Percentiles rank a stretch among this genome's conserved stretches.
Conservation (phyloP, 345 rosid species). For the Populus davidiana region DNA sequence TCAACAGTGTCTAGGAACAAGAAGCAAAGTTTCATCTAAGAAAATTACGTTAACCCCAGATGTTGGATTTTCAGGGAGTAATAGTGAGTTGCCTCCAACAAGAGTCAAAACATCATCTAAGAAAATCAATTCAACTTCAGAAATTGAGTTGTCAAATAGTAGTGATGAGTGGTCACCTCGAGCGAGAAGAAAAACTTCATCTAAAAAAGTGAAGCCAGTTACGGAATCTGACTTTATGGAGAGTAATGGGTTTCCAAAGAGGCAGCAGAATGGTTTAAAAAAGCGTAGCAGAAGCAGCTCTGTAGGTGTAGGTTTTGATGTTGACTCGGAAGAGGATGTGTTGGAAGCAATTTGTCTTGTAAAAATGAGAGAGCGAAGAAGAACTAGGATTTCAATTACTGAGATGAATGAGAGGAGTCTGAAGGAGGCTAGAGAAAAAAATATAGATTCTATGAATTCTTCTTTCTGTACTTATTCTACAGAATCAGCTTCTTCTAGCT, state of each 20-base stretch:
- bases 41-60: not conserved
- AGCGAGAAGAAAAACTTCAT: slow-evolving; percentile 1
- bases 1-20: not conserved
- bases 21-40: slow-evolving; percentile 1
- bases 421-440: slow-evolving; percentile 3
- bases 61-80: not conserved
- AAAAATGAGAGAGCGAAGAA: slow-evolving; percentile 22
- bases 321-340: slow-evolving; percentile 22
- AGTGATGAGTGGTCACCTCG: not conserved
- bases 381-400: slow-evolving; percentile 2
- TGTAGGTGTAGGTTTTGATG: slow-evolving; percentile 9
- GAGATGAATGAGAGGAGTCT: slow-evolving; percentile 9
- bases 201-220: slow-evolving; percentile 14
- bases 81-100: not conserved
- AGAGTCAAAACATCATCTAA: not conserved
- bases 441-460: slow-evolving; percentile 5
- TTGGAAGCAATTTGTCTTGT: slow-evolving; percentile 21
- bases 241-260: slow-evolving; percentile 21
- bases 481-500: slow-evolving; percentile 17
- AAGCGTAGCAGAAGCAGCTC: slow-evolving; percentile 2
- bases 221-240: slow-evolving; percentile 7
- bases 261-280: slow-evolving; percentile 12
- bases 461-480: slow-evolving; percentile 18
- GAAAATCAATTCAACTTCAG: not conserved
- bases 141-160: not conserved